These are phyloP conservation scores for Apiospora koreana DNA, from an alignment of 2,329 filamentous ascomycete species.

Conservation along the genomic window DNA sequence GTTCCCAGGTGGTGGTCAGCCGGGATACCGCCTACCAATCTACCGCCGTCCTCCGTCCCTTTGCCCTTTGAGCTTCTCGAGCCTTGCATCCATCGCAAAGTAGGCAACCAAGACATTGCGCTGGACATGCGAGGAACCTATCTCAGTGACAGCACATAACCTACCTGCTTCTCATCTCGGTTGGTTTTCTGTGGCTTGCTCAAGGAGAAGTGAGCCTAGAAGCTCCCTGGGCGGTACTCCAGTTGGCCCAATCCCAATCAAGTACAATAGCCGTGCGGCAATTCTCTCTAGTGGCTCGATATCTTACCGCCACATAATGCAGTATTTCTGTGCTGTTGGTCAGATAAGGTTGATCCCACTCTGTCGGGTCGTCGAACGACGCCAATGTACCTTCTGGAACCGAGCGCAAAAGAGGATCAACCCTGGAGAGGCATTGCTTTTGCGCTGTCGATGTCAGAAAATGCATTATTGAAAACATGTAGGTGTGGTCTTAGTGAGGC, in stretches of 20 bases:
- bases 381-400: conserved; percentile 2
- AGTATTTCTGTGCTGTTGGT: background rate
- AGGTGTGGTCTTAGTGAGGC: background rate
- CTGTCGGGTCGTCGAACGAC: background rate
- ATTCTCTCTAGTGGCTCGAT: background rate
- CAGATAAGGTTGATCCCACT: background rate
- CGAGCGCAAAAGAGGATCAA: background rate
- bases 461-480: background rate
- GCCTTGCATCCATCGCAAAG: background rate
- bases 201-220: background rate
- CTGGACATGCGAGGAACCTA: background rate
- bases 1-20: background rate
- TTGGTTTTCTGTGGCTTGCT: background rate
- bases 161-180: background rate
- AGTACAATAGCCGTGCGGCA: background rate
- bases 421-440: background rate
- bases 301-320: background rate
- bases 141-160: background rate
- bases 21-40: background rate
- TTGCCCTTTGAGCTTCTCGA: too few species aligned
- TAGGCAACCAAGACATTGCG: background rate
- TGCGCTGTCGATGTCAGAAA: background rate
- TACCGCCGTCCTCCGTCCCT: background rate
- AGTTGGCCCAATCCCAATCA: background rate
- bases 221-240: background rate